Evolutionary conservation across 345 rosid genomes (phyloP).

Genomic region (Carallia brachiata): DNA sequence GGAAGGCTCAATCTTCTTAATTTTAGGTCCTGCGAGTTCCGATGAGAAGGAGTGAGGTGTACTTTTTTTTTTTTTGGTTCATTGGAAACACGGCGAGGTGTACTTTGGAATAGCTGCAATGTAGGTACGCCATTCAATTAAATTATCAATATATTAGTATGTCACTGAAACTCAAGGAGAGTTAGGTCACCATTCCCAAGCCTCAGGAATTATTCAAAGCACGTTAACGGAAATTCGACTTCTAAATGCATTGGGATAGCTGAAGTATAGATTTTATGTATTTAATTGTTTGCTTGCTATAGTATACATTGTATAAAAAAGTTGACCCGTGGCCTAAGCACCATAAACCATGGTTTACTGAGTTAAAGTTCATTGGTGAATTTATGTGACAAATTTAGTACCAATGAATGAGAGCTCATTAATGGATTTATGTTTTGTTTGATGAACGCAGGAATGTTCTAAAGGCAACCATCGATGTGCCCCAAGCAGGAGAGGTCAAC

Average conservation of each 20-base stretch:
- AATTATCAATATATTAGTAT: constrained; percentile 11
- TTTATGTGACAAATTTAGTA: no score
- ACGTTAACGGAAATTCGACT: no score
- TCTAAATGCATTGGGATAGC: no score
- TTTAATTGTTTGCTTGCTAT: no score
- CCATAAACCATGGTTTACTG: no score
- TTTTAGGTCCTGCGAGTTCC: background rate
- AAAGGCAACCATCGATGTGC: constrained; percentile 78
- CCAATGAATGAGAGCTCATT: no score
- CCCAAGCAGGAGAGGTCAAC: constrained; percentile 71
- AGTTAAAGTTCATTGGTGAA: no score
- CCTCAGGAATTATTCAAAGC: background rate
- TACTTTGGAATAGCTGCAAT: constrained; percentile 9
- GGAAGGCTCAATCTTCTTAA: background rate
- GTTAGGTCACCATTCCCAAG: background rate
- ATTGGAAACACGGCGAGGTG: constrained; percentile 15
- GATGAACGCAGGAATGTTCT: constrained; percentile 61
- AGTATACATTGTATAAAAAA: no score
- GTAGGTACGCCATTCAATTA: background rate
- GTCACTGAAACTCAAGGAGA: background rate
- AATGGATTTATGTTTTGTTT: background rate
- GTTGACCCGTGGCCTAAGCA: no score
- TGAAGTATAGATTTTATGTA: no score
- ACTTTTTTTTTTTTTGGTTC: no score
- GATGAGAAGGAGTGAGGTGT: background rate